phyloP scores from a whole-genome alignment of 176 grass and related monocot species.

The Pharus latifolius region DNA sequence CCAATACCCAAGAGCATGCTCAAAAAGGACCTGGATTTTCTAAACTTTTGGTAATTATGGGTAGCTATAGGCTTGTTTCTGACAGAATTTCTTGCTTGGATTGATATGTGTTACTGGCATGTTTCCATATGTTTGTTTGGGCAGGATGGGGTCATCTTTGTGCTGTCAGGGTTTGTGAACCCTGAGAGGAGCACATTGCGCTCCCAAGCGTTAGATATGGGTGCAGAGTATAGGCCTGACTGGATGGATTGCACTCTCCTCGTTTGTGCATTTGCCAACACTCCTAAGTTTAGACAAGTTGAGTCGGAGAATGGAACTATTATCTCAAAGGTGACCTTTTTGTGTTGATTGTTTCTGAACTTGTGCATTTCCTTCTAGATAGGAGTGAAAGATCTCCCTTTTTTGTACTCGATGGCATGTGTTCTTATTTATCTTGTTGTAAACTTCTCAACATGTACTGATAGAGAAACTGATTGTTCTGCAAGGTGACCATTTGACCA shows the following conservation, averaged over 20 bases:
- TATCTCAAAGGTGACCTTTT: conserved; percentile 57
- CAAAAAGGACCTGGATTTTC: conserved; percentile 38
- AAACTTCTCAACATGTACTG: neutral
- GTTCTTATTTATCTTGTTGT: neutral
- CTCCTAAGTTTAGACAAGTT: conserved; percentile 86
- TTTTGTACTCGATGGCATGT: neutral
- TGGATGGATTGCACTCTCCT: conserved; percentile 90
- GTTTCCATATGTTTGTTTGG: neutral
- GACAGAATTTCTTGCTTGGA: neutral
- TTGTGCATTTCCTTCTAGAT: neutral
- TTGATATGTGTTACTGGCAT: neutral
- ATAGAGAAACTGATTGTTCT: neutral
- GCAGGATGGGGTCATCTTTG: conserved; percentile 76
- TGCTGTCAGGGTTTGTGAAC: conserved; percentile 81
- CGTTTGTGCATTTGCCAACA: conserved; percentile 80
- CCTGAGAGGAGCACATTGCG: conserved; percentile 66
- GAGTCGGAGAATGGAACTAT: conserved; percentile 69
- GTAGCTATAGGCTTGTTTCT: too few species aligned
- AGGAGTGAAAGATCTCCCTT: too few species aligned
- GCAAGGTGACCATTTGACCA: neutral
- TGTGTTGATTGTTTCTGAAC: neutral
- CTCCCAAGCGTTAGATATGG: conserved; percentile 78
- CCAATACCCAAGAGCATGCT: neutral
- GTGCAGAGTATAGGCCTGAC: conserved; percentile 69
- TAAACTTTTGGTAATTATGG: conserved; percentile 51